Conservation (phyloP, 805 yeast genomes). For the Metschnikowia aberdeeniae region DNA sequence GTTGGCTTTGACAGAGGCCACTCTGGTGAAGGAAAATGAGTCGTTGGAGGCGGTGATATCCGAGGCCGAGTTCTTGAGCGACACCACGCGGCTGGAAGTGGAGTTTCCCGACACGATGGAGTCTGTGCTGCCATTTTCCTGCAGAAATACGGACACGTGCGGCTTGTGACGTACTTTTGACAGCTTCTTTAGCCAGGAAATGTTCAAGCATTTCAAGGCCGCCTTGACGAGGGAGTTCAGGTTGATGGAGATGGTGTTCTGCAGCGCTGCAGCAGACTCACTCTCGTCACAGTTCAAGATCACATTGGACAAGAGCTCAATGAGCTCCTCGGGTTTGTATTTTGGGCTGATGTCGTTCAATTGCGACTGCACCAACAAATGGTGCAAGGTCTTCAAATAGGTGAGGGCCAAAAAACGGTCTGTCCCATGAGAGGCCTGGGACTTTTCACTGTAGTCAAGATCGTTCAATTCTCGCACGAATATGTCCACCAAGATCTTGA, state of each 20-base stretch:
- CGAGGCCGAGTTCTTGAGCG: slow-evolving; percentile 9
- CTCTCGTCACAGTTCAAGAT: slow-evolving; percentile 23
- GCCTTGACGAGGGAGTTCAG: slow-evolving; percentile 23
- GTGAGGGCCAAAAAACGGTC: slow-evolving; percentile 46
- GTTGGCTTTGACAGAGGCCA: slow-evolving; percentile 34
- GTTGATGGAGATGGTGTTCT: neutral
- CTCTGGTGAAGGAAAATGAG: slow-evolving; percentile 13
- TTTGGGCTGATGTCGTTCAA: slow-evolving; percentile 43
- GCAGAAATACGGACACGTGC: neutral
- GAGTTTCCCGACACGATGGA: neutral
- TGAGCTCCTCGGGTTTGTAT: slow-evolving; percentile 56
- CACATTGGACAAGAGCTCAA: slow-evolving; percentile 48
- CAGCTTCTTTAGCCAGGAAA: slow-evolving; percentile 30
- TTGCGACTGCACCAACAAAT: slow-evolving; percentile 64
- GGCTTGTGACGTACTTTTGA: neutral
- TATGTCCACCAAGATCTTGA: slow-evolving; percentile 79
- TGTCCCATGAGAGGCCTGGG: slow-evolving; percentile 35
- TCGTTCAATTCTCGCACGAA: slow-evolving; percentile 75
- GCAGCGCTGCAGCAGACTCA: neutral
- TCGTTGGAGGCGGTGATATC: slow-evolving; percentile 16
- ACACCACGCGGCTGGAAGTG: neutral
- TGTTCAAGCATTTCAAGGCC: slow-evolving; percentile 31
- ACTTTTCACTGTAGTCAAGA: slow-evolving; percentile 42
- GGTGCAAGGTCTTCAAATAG: slow-evolving; percentile 69
- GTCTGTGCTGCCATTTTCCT: neutral